Conservation (phyloP, 768 basidiomycete species). For the Clathrus columnatus region DNA sequence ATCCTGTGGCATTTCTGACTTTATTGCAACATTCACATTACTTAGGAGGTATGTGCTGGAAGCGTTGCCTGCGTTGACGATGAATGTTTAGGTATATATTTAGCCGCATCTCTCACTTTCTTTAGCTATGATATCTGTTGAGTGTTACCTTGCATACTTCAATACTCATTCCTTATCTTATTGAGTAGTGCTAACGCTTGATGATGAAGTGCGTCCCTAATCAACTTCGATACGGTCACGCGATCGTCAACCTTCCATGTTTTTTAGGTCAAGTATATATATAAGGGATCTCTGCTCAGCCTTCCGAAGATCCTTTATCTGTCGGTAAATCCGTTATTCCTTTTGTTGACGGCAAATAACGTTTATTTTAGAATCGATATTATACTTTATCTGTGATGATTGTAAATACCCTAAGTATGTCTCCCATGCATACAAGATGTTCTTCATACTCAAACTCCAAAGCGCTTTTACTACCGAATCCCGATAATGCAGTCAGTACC, state of each 20-base stretch:
- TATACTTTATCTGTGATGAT: not conserved
- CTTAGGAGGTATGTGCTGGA: not conserved
- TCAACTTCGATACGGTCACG: too few relatives aligned
- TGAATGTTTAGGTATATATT: not conserved
- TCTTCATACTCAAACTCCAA: not conserved
- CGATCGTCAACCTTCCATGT: too few relatives aligned
- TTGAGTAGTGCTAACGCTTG: slow-evolving; percentile 2
- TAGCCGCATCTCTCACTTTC: slow-evolving; percentile 5
- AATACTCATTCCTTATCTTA: not conserved
- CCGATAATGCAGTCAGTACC: not conserved
- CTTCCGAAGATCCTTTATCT: slow-evolving; percentile 3
- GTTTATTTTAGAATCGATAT: not conserved
- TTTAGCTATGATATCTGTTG: slow-evolving; percentile 2
- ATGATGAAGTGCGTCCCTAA: not conserved
- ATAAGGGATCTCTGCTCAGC: not conserved
- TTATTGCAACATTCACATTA: not conserved
- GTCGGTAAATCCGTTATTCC: not conserved
- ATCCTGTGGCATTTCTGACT: not conserved
- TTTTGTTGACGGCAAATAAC: not conserved
- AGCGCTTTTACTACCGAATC: not conserved
- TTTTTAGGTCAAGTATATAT: not conserved
- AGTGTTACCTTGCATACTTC: not conserved
- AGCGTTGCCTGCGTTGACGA: not conserved
- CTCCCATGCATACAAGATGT: not conserved
- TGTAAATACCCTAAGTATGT: not conserved